Conservation (phyloP, 495 filamentous ascomycete genomes). For the Rusavskia elegans region DNA sequence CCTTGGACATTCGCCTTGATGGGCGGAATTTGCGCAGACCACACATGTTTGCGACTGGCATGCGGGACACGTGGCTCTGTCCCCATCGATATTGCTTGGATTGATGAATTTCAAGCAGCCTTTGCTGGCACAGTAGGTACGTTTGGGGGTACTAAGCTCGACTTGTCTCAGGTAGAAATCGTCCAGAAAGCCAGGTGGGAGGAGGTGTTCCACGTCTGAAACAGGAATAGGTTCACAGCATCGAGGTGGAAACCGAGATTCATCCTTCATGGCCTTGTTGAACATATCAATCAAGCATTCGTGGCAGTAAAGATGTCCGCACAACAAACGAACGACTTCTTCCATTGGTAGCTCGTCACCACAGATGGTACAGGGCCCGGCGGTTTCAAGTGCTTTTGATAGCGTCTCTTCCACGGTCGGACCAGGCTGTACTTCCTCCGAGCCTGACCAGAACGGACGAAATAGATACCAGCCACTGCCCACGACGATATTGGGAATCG, state of each 20-base stretch:
- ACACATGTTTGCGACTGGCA: constrained; percentile 18
- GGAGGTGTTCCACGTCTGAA: constrained; percentile 3
- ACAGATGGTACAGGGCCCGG: not conserved
- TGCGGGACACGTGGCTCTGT: constrained; percentile 13
- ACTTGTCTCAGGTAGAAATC: constrained; percentile 10
- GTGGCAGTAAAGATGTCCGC: constrained; percentile 22
- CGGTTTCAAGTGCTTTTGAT: not conserved
- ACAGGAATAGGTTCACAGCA: constrained; percentile 21
- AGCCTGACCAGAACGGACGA: too few species aligned
- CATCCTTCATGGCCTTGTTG: constrained; percentile 14
- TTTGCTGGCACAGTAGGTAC: constrained; percentile 17
- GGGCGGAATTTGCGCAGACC: constrained; percentile 18
- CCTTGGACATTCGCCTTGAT: constrained; percentile 14
- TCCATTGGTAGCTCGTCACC: not conserved
- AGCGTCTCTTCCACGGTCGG: not conserved
- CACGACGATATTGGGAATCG: too few species aligned
- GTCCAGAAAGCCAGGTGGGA: constrained; percentile 5
- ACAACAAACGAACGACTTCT: constrained; percentile 7
- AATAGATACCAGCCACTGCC: too few species aligned
- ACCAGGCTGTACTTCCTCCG: too few species aligned
- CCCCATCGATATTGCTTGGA: constrained; percentile 2
- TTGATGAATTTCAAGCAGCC: constrained; percentile 17
- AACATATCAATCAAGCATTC: constrained; percentile 19
- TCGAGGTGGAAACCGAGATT: constrained; percentile 22
- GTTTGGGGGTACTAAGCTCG: constrained; percentile 15